Evolutionary conservation across 345 rosid species (phyloP), one percentile per base, ranked within the genome.

Genomic region (Linum lewisii): DNA sequence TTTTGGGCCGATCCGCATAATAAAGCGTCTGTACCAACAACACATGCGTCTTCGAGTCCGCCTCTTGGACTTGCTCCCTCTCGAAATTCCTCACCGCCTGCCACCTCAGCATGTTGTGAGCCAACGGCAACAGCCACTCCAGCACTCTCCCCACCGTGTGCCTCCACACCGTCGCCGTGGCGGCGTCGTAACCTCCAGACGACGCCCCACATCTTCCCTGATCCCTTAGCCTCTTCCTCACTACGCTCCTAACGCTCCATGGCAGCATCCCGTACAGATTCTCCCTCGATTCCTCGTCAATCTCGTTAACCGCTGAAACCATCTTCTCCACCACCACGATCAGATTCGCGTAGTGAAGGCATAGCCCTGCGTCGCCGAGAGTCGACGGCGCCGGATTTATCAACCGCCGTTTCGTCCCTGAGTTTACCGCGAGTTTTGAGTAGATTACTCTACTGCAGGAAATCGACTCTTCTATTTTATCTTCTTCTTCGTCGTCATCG

Each of bases 81-180:
- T 81, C 88, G 47, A 85, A 75, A 54, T 71, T 79, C 16, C 66
- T 77, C 56, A 77, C 86, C 0, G 85, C 78, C 56, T 81, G 86
- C 86, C 86, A 85, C 71, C 73, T 76, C 22, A 78, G 66, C 44
- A 53, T 83, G 67, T 77, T 73, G 68, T 74, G 88, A 36, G 85
- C 93, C 37, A 85, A 70, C 7, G 86, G 88, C 65, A 75, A 63
- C 68, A 82, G 56, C 92, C 92, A 85, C 1, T 79, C 79, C 60
- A 82, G 63, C 61, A 81, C 79, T 67, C 50, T 66, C 4, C 6
- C 62, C 34, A 82, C 18, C 29, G 71, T 77, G 52, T 53, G 50
- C 24, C 59, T 73, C 91, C 91, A 85, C 42, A 74, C 72, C 37
- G 63, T 71, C 14, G 64, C 79, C 52, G 76, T 72, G 57, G 84